These are phyloP conservation scores for Metschnikowia rubicola DNA, from an alignment of 805 yeast genomes.

Conservation along the genomic window DNA sequence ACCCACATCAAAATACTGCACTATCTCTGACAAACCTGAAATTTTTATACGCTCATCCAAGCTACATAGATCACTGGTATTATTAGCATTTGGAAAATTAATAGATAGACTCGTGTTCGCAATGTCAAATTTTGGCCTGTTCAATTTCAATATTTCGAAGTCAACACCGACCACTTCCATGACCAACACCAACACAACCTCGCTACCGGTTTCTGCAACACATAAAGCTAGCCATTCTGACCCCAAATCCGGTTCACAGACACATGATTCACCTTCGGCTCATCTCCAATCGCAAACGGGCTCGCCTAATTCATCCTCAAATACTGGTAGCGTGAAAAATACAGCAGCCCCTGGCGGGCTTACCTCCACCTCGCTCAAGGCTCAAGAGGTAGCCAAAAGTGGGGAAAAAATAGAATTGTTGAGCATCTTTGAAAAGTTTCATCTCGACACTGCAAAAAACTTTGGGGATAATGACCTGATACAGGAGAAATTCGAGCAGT, in stretches of 20 bases:
- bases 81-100: background rate
- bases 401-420: constrained; percentile 11
- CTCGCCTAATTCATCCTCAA: constrained; percentile 3
- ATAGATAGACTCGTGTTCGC: background rate
- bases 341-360: constrained; percentile 5
- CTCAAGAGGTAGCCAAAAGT: constrained; percentile 13
- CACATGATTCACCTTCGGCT: background rate
- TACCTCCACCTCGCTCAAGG: constrained; percentile 24
- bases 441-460: constrained; percentile 3
- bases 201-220: constrained; percentile 12
- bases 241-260: background rate
- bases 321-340: constrained; percentile 5
- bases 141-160: constrained; percentile 32
- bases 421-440: constrained; percentile 9
- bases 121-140: constrained; percentile 4
- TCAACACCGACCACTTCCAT: constrained; percentile 43
- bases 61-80: background rate
- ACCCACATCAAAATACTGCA: too few relatives aligned
- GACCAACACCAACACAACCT: constrained; percentile 30
- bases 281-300: constrained; percentile 1
- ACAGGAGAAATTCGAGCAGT: constrained; percentile 12
- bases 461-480: constrained; percentile 8
- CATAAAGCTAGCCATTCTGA: constrained; percentile 9
- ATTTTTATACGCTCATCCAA: too few relatives aligned
- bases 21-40: too few relatives aligned